Percentiles rank a stretch among this genome's conserved stretches.
Evolutionary conservation across 345 rosid species (phyloP).

Genomic region (Murraya koenigii): DNA sequence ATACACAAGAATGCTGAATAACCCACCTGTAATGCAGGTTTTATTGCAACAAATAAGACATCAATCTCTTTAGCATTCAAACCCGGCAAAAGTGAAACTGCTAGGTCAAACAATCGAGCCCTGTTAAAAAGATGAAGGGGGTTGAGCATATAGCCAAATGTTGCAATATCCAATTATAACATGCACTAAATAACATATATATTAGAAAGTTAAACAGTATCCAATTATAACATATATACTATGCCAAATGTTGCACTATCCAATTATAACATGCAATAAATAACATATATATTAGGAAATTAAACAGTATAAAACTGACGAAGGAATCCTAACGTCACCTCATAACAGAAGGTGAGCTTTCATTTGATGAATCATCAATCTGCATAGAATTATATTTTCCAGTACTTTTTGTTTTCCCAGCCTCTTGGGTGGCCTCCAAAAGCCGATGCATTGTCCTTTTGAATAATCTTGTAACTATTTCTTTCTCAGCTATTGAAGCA

Average conservation of each 20-base stretch:
- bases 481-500: slow-evolving; percentile 75
- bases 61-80: slow-evolving; percentile 52
- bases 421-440: slow-evolving; percentile 59
- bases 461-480: slow-evolving; percentile 49
- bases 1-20: slow-evolving; percentile 11
- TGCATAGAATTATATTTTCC: slow-evolving; percentile 47
- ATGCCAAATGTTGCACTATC: neutral
- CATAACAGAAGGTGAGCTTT: slow-evolving; percentile 38
- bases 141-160: neutral
- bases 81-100: slow-evolving; percentile 80
- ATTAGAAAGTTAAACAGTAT: neutral
- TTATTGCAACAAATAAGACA: slow-evolving; percentile 56
- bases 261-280: neutral
- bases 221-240: neutral
- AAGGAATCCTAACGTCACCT: slow-evolving; percentile 39
- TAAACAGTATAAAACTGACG: neutral
- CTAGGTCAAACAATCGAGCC: slow-evolving; percentile 74
- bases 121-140: slow-evolving; percentile 42
- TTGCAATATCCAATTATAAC: neutral
- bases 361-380: slow-evolving; percentile 43
- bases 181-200: neutral
- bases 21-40: slow-evolving; percentile 73
- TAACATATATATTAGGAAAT: neutral
- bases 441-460: slow-evolving; percentile 66
- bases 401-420: slow-evolving; percentile 44